A percentile compares a stretch with the other conserved stretches of the same genome.
Conservation (phyloP, 2,329 filamentous ascomycete genomes). For the Botryotinia calthae region DNA sequence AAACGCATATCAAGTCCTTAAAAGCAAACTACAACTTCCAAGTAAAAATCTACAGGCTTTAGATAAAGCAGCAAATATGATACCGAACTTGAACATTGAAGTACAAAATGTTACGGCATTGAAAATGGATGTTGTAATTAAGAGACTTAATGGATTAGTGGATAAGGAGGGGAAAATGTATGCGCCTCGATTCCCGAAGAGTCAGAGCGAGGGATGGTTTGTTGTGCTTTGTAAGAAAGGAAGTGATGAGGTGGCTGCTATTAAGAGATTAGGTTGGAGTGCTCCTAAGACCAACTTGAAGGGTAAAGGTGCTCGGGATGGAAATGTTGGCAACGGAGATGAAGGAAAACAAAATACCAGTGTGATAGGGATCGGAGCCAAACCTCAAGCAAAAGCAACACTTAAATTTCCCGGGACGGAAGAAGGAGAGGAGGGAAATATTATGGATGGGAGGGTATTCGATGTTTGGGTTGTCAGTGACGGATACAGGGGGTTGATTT, state of each 20-base stretch:
- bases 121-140: slow-evolving; percentile 61
- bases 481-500: slow-evolving; percentile 74
- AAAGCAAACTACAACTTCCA: slow-evolving; percentile 52
- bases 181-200: slow-evolving; percentile 87
- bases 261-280: slow-evolving; percentile 82
- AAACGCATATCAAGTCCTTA: slow-evolving; percentile 44
- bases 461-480: slow-evolving; percentile 81
- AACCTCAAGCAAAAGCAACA: slow-evolving; percentile 52
- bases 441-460: slow-evolving; percentile 54
- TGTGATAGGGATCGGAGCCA: slow-evolving; percentile 41
- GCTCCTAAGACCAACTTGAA: slow-evolving; percentile 36
- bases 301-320: slow-evolving; percentile 30
- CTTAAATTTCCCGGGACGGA: slow-evolving; percentile 57
- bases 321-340: slow-evolving; percentile 75
- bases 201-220: slow-evolving; percentile 93
- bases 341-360: slow-evolving; percentile 53
- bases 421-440: slow-evolving; percentile 27
- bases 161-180: slow-evolving; percentile 73
- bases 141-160: slow-evolving; percentile 63
- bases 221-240: slow-evolving; percentile 67
- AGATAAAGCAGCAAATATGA: slow-evolving; percentile 57
- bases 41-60: slow-evolving; percentile 47
- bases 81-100: slow-evolving; percentile 68
- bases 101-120: slow-evolving; percentile 60
- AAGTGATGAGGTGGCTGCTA: slow-evolving; percentile 74